Evolutionary conservation across 257 asterid genomes (phyloP), one percentile per base, ranked within the genome.

Genomic region (Lycium barbarum): DNA sequence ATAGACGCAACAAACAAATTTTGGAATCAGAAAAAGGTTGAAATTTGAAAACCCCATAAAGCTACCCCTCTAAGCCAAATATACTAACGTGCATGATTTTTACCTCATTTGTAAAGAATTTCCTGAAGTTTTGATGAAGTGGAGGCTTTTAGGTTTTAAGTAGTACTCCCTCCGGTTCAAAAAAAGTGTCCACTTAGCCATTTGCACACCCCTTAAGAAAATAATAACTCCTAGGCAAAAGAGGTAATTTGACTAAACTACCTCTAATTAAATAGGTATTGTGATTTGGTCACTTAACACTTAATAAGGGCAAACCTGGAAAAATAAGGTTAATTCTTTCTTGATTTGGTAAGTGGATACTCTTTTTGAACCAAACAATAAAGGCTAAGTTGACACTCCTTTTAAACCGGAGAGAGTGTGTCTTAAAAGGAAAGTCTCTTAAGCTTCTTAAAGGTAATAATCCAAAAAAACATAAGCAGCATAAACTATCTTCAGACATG

Each of bases 101-200:
- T 53, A 78, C 62, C 82, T 76, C 82, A 53, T 53, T 53, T 5
- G 15, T 5, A 78, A 78, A 78, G 26, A 78, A 53, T 1, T 26
- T 78, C 65, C 53, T 65, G 49, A 78, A 26, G 47, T 53, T 53
- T 53, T 78, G 81, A 76, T 53, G 65, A 78, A 53, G 65, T 53
- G 65, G 82, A 26, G 62, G 4, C 14, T 78, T 78, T 78, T 53
- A 33, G 1, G 49, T 4, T 26, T 26, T 26, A 26, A 26, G 33
- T 26, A 26, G 33, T 26, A 26, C 33, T 26, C 33, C 33, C 33
- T 26, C 33, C 33, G 33, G 33, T 26, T 26, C 33, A 26, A 26
- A 26, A 26, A 26, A 26, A 26, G 33, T 26, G 33, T 26, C 33
- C 33, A 26, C 33, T 26, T 26, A 26, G 33, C 33, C 33, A 26